Base-by-base conservation (phyloP, 1,284 basidiomycete genomes). In the Pascua guehoae region DNA sequence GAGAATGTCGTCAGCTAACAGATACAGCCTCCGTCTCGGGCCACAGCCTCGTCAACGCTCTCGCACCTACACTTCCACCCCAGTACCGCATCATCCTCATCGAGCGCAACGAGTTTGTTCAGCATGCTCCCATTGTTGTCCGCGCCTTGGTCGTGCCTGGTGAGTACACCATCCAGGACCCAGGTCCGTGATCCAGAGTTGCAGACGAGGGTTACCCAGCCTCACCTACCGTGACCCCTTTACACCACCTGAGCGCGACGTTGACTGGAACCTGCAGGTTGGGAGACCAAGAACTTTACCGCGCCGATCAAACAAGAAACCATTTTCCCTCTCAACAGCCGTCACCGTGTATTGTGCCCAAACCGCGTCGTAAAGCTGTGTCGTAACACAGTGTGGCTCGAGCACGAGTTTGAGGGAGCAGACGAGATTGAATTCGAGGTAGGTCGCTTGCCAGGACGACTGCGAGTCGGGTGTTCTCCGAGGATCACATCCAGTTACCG, bases 51-150 rank as follows among this genome's bases (percentile, higher is more conserved):
- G 78, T 74, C 55, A 72, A 72, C 15, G 52, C 54, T 2, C 69
- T 81, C 15, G 57, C 63, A 5, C 63, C 68, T 17, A 68, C 67
- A 49, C 56, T 81, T 4, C 78, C 79, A 0, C 17, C 60, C 0
- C 66, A 71, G 8, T 75, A 79, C 58, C 72, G 79, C 12, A 68
- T 81, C 57, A 64, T 81, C 7, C 66, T 81, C 9, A 74, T 81
- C 61, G 80, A 80, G 55, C 69, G 74, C 10, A 65, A 72, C 36
- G 70, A 71, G 8, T 75, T 68, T 40, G 68, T 70, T 2, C 78
- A 69, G 58, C 79, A 72, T 70, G 67, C 73, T 2, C 67, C 78
- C 38, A 72, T 69, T 9, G 66, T 71, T n/a, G 68, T 80, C 12
- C 66, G 79, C 46, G 77, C 75, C 1, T 60, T 77, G 3, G 78